phyloP scores from a whole-genome alignment of 202 grass and related monocot genomes.

The Elaeis oleifera region DNA sequence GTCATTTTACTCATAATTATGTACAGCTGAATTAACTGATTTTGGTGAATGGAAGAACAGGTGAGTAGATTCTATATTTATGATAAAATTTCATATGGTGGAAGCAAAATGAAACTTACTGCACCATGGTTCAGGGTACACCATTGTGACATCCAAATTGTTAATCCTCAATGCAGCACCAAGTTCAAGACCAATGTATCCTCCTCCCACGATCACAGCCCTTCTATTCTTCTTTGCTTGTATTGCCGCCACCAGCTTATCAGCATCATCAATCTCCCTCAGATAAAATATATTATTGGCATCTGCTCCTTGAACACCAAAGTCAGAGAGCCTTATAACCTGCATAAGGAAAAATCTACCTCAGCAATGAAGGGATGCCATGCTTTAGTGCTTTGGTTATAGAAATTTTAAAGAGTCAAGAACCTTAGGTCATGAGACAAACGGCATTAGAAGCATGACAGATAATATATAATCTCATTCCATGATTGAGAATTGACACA shows the following conservation, averaged over 20 bases:
- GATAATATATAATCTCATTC: too few relatives aligned
- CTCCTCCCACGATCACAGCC: constrained; percentile 87
- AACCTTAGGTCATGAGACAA: not conserved
- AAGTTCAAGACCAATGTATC: constrained; percentile 95
- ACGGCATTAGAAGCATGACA: constrained; percentile 5
- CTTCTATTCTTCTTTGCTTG: constrained; percentile 93
- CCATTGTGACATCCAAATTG: constrained; percentile 94
- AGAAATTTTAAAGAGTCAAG: too few relatives aligned
- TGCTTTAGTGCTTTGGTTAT: too few relatives aligned
- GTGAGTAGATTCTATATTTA: constrained; percentile 8
- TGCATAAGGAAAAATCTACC: constrained; percentile 16
- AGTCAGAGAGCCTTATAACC: constrained; percentile 85
- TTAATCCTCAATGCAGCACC: constrained; percentile 71
- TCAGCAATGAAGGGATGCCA: too few relatives aligned
- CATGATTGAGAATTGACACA: too few relatives aligned
- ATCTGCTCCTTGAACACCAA: constrained; percentile 80
- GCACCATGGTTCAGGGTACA: constrained; percentile 98
- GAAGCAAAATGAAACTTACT: constrained; percentile 48
- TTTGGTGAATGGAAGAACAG: not conserved
- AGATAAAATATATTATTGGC: constrained; percentile 87
- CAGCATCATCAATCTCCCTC: constrained; percentile 80
- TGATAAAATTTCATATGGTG: too few relatives aligned
- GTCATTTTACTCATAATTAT: too few relatives aligned
- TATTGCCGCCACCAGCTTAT: constrained; percentile 77
- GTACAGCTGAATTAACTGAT: too few relatives aligned